phyloP scores from a whole-genome alignment of 352 stramenopile species.

The Globisporangium solare region DNA sequence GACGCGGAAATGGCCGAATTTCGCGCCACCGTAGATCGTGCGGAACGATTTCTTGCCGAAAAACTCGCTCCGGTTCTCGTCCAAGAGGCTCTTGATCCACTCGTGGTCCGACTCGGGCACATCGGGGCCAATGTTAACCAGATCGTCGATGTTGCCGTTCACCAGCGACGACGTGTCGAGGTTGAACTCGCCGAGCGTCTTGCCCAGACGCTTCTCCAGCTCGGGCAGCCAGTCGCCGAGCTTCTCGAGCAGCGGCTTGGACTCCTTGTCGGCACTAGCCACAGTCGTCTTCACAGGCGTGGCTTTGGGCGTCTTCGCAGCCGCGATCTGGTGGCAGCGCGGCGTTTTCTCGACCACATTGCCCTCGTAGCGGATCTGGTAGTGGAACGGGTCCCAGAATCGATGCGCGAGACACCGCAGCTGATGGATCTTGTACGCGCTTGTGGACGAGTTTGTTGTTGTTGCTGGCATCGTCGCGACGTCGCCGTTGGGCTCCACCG shows the following conservation, averaged over 20 bases:
- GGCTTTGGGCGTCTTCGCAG: too few species aligned
- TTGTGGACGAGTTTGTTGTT: conserved; percentile 5
- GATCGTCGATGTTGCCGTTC: conserved; percentile 8
- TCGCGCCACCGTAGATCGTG: conserved; percentile 47
- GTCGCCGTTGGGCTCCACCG: too few species aligned
- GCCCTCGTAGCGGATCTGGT: conserved; percentile 57
- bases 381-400: conserved; percentile 56
- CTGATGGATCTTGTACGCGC: conserved; percentile 13
- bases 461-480: too few species aligned
- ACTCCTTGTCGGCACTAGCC: too few species aligned
- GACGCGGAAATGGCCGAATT: conserved; percentile 60
- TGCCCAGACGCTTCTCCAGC: conserved; percentile 41
- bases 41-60: conserved; percentile 17
- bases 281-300: background rate
- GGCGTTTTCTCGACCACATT: conserved; percentile 39
- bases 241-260: background rate
- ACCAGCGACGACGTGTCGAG: background rate
- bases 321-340: conserved; percentile 22
- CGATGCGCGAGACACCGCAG: conserved; percentile 31
- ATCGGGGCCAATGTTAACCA: conserved; percentile 5
- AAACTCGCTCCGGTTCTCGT: conserved; percentile 8
- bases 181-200: conserved; percentile 14
- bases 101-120: conserved; percentile 4
- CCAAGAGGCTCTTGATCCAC: conserved; percentile 29
- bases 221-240: conserved; percentile 31